A percentile compares a stretch with the other conserved stretches of the same genome.
Conservation (phyloP, 306 rosid species). For the Vigna trinervia region DNA sequence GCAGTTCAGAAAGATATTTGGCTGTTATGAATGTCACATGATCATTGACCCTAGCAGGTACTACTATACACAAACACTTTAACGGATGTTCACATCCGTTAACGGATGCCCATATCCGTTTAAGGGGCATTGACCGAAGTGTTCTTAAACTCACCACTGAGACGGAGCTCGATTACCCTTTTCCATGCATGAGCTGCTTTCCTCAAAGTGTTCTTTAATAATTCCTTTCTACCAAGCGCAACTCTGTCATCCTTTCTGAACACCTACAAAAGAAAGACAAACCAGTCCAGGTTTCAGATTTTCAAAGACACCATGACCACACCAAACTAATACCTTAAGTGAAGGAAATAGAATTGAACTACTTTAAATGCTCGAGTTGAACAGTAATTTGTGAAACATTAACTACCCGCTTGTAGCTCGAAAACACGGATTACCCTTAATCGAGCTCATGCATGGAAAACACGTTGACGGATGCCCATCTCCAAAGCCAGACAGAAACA, state of each 20-base stretch:
- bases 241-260: constrained; percentile 81
- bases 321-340: constrained; percentile 7
- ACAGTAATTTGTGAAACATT: not conserved
- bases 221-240: constrained; percentile 70
- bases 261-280: constrained; percentile 52
- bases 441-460: too few species aligned
- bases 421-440: too few species aligned
- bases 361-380: constrained; percentile 24
- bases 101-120: too few species aligned
- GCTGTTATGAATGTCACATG: constrained; percentile 96
- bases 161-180: constrained; percentile 77
- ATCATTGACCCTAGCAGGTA: constrained; percentile 94
- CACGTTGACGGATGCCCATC: too few species aligned
- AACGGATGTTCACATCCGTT: not conserved
- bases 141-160: constrained; percentile 57
- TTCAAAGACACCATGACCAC: constrained; percentile 24
- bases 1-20: constrained; percentile 92
- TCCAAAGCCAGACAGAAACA: too few species aligned
- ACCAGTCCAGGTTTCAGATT: constrained; percentile 25
- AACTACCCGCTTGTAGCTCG: not conserved
- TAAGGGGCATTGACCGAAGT: too few species aligned
- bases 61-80: not conserved
- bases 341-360: not conserved
- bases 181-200: constrained; percentile 91
- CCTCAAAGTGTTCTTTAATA: constrained; percentile 84